Evolutionary conservation across 2,329 filamentous ascomycete species (phyloP).

Genomic region (Acrodontium crateriforme): DNA sequence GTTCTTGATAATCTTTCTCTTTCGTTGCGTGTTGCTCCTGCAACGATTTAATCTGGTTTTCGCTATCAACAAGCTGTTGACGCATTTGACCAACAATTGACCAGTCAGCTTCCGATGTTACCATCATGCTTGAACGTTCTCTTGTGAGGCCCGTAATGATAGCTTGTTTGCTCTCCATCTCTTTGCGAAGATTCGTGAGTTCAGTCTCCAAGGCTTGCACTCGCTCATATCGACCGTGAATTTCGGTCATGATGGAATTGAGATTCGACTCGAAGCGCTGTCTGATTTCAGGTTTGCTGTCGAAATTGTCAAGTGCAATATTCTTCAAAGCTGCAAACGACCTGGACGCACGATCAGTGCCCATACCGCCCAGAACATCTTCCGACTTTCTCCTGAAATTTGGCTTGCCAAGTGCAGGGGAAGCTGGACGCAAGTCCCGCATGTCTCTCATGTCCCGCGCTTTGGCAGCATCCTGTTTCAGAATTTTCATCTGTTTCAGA

Average conservation of each 20-base stretch:
- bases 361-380: conserved; percentile 14
- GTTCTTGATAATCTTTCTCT: conserved; percentile 58
- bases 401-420: conserved; percentile 26
- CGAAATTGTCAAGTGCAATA: conserved; percentile 76
- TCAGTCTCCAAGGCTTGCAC: conserved; percentile 84
- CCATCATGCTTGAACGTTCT: conserved; percentile 79
- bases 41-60: conserved; percentile 60
- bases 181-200: conserved; percentile 69
- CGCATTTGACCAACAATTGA: conserved; percentile 76
- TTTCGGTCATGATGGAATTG: conserved; percentile 81
- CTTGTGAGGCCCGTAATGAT: conserved; percentile 90
- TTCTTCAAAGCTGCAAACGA: conserved; percentile 83
- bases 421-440: conserved; percentile 10
- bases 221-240: conserved; percentile 73
- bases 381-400: conserved; percentile 33
- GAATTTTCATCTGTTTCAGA: conserved; percentile 74
- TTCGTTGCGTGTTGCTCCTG: conserved; percentile 58
- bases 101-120: conserved; percentile 67
- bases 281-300: conserved; percentile 66
- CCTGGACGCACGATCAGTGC: conserved; percentile 75
- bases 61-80: conserved; percentile 76
- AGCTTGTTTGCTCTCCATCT: conserved; percentile 93
- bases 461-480: conserved; percentile 74
- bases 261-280: conserved; percentile 88
- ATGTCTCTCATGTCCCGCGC: conserved; percentile 32